Base-by-base conservation (phyloP, 768 basidiomycete species). In the Lenzites betulinus region DNA sequence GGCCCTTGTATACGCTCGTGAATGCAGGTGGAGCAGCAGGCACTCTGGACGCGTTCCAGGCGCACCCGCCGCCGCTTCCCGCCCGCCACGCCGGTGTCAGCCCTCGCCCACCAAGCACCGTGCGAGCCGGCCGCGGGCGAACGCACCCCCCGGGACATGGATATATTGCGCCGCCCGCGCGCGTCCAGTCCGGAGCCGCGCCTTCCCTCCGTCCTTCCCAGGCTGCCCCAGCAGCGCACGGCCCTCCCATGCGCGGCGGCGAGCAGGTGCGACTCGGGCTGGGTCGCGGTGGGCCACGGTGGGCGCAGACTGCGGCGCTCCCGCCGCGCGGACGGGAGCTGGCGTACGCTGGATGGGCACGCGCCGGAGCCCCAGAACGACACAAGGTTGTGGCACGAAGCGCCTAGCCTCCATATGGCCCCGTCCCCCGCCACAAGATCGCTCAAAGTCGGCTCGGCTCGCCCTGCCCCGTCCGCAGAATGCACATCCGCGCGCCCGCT, bases 341-440 rank as follows among this genome's bases (percentile, higher is more conserved):
- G n/a, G n/a, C n/a, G n/a, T 13, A 43, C 35, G 23, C 15, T 35
- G n/a, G 26, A 41, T 42, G 55, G 49, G 20, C 36, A 20, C 22
- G 11, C 7, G 43, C 23, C 28, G 18, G 38, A 33, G 30, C 30
- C 25, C 4, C 38, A 48, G 36, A 1, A 5, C 15, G 28, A 30
- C n/a, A 41, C 39, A 47, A 18, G 35, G 56, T 50, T 58, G 48
- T 58, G 16, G 39, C 33, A 48, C 49, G 28, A 42, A 49, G 36
- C 48, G 25, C 12, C 56, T 51, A 58, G 39, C 13, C 56, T 39
- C 2, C 20, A 16, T 51, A 49, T 50, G 56, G 56, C 18, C 54
- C 26, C 25, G 44, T 47, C 54, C 28, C 48, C 56, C 56, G 56
- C 56, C 56, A 58, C 56, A 58, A 41, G 56, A 58, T 50, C 56